These are phyloP conservation scores for Ephemerocybe angulata DNA, from an alignment of 768 basidiomycete genomes.

Conservation along the genomic window DNA sequence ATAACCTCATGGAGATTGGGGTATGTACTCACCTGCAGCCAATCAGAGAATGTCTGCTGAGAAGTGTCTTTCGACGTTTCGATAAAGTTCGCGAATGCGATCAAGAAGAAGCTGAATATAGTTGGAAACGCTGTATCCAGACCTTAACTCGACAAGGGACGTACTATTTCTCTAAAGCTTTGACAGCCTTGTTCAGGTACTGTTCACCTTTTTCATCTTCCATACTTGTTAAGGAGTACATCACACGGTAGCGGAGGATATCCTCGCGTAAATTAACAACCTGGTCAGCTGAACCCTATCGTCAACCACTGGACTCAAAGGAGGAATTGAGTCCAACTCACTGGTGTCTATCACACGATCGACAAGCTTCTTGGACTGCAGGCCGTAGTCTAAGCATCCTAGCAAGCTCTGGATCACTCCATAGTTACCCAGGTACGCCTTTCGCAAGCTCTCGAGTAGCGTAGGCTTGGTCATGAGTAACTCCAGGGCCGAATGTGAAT, in stretches of 20 bases:
- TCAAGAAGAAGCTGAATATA: slow-evolving; percentile 76
- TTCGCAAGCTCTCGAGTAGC: slow-evolving; percentile 81
- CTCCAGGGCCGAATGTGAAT: slow-evolving; percentile 77
- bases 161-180: slow-evolving; percentile 88
- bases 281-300: slow-evolving; percentile 64
- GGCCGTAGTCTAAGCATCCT: slow-evolving; percentile 87
- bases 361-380: slow-evolving; percentile 82
- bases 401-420: slow-evolving; percentile 86
- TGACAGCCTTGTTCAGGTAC: slow-evolving; percentile 62
- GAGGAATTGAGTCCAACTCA: slow-evolving; percentile 21
- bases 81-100: slow-evolving; percentile 89
- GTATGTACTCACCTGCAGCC: slow-evolving; percentile 69
- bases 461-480: slow-evolving; percentile 77
- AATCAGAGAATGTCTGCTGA: slow-evolving; percentile 72
- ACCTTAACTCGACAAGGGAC: slow-evolving; percentile 20
- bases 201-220: slow-evolving; percentile 58
- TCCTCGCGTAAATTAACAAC: slow-evolving; percentile 90
- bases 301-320: neutral
- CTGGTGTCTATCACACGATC: slow-evolving; percentile 84
- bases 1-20: neutral
- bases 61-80: slow-evolving; percentile 54
- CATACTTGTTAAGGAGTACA: slow-evolving; percentile 79
- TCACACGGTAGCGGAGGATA: slow-evolving; percentile 76
- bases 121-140: neutral
- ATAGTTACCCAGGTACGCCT: slow-evolving; percentile 90